phyloP scores from a whole-genome alignment of 305 asterid species.

The Rubia balearica region DNA sequence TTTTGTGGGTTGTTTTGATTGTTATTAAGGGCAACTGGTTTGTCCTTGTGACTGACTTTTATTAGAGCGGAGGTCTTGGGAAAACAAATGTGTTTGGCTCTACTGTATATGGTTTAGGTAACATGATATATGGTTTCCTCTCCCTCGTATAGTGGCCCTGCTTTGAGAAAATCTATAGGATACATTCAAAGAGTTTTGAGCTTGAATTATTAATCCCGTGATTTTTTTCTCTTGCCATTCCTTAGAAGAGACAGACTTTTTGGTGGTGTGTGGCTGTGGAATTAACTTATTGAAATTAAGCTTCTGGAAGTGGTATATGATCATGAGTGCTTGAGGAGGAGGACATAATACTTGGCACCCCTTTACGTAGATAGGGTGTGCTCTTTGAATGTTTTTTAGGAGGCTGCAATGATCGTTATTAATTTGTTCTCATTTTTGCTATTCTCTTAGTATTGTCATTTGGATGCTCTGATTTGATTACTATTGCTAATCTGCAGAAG shows the following conservation, averaged over 20 bases:
- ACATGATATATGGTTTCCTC: neutral
- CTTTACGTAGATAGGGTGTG: neutral
- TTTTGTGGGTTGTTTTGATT: neutral
- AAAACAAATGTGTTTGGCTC: neutral
- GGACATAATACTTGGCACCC: neutral
- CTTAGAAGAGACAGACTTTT: neutral
- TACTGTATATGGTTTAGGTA: neutral
- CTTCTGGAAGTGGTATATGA: slow-evolving; percentile 4
- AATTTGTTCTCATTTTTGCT: neutral
- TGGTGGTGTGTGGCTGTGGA: neutral
- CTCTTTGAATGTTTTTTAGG: neutral
- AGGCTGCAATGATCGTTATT: neutral
- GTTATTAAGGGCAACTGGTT: neutral
- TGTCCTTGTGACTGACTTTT: neutral
- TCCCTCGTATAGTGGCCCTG: neutral
- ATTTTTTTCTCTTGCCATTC: neutral
- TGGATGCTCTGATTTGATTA: neutral
- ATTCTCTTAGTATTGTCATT: neutral
- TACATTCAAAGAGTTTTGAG: neutral
- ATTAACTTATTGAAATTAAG: neutral
- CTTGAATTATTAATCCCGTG: neutral
- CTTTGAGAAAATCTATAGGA: neutral
- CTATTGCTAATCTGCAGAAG: slow-evolving; percentile 49
- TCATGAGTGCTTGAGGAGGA: neutral
- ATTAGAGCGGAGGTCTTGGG: neutral